Conservation (phyloP, 805 yeast species). For the Candida dendrica region DNA sequence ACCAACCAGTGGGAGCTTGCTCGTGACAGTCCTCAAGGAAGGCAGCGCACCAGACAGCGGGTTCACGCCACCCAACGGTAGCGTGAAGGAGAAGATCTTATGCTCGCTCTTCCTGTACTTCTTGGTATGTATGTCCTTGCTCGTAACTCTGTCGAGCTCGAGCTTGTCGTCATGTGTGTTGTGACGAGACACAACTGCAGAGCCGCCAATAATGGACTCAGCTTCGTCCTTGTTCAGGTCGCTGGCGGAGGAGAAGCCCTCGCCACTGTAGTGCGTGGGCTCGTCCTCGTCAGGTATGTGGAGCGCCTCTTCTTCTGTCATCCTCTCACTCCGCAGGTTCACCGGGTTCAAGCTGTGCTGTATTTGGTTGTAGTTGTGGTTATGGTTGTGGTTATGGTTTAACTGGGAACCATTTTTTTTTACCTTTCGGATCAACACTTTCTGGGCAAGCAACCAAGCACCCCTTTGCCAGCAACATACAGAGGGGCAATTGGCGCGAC, state of each 20-base stretch:
- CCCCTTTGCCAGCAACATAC: background rate
- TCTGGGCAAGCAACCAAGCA: too few species aligned
- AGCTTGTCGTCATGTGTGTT: slow-evolving; percentile 4
- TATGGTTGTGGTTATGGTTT: too few species aligned
- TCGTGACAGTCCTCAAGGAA: slow-evolving; percentile 11
- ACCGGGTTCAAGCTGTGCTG: too few species aligned
- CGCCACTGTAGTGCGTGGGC: background rate
- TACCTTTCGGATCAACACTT: too few species aligned
- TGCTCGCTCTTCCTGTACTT: slow-evolving; percentile 17
- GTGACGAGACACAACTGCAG: slow-evolving; percentile 18
- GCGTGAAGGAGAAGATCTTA: slow-evolving; percentile 27
- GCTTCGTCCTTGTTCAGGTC: slow-evolving; percentile 23
- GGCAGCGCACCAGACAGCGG: slow-evolving; percentile 16
- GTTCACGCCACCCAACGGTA: slow-evolving; percentile 30
- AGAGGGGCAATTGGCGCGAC: background rate
- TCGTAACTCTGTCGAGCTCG: slow-evolving; percentile 10
- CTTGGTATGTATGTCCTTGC: slow-evolving; percentile 11
- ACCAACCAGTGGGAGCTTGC: slow-evolving; percentile 14
- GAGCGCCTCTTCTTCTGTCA: background rate
- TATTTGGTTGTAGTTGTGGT: too few species aligned
- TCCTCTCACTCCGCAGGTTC: too few species aligned
- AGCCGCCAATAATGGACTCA: slow-evolving; percentile 46
- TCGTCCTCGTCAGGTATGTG: background rate
- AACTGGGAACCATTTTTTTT: too few species aligned
- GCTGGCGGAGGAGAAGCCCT: background rate